A percentile compares a stretch with the other conserved stretches of the same genome.
These are phyloP conservation scores for Vinca minor DNA, from an alignment of 257 asterid species.

Conservation along the genomic window DNA sequence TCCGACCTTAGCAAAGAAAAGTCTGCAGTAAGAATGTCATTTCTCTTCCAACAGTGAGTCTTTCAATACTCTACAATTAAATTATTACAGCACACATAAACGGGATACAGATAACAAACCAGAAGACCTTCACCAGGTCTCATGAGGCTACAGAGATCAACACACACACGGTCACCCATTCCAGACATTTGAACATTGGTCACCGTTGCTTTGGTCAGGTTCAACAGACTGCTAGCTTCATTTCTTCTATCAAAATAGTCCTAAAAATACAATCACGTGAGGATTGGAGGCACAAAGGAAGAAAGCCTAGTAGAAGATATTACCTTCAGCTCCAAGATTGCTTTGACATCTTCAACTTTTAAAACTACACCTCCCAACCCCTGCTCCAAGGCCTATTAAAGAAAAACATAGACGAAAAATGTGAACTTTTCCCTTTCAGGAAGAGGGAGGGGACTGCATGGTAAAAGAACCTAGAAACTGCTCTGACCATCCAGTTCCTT, in stretches of 20 bases:
- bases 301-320: constrained; percentile 6
- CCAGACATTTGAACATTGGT: constrained; percentile 62
- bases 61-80: constrained; percentile 1
- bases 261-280: constrained; percentile 30
- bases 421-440: background rate
- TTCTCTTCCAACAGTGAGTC: background rate
- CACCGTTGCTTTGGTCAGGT: constrained; percentile 49
- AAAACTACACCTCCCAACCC: constrained; percentile 85
- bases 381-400: constrained; percentile 74
- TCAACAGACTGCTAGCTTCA: constrained; percentile 41
- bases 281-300: constrained; percentile 13
- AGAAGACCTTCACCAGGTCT: constrained; percentile 94
- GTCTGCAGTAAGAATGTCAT: constrained; percentile 9
- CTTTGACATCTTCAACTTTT: constrained; percentile 59
- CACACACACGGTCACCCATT: constrained; percentile 94
- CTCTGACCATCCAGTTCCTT: background rate
- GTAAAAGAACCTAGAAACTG: background rate
- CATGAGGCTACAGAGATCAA: constrained; percentile 89
- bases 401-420: constrained; percentile 15
- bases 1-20: constrained; percentile 51
- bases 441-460: background rate
- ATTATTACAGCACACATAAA: constrained; percentile 6
- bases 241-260: constrained; percentile 63
- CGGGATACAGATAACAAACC: constrained; percentile 35
- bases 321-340: constrained; percentile 72